Evolutionary conservation across 768 basidiomycete species (phyloP), one percentile per base, ranked within the genome.

Genomic region (Phlebiopsis gigantea): DNA sequence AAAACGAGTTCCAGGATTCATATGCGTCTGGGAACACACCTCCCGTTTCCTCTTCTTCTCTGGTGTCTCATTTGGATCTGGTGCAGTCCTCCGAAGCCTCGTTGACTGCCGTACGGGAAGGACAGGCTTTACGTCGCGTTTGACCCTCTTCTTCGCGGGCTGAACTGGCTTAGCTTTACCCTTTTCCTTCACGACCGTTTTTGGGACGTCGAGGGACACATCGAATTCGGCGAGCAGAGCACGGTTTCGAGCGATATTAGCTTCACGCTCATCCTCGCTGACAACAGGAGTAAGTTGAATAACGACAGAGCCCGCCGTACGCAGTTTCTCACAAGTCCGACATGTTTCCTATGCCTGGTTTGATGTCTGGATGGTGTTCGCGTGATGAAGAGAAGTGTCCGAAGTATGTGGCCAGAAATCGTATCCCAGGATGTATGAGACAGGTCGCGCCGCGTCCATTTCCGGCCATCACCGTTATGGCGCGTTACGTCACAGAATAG

Each of bases 171-270:
- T 88, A 4, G 80, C 80, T 59, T 72, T 78, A 4, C 67, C 54
- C 58, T 74, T 76, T 7, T 70, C 57, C 26, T 70, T 61, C 55
- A 57, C 43, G 19, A 56, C 53, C 31, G 63, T 61, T 41, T 66
- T 72, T 49, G 73, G 77, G 57, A 61, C 71, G 56, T 68, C 81
- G 17, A 59, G 71, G 9, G 76, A 67, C 9, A 82, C 64, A 17
- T 88, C 82, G 17, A 93, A 79, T 64, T 89, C 71, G 61, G 88
- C 83, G 34, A 93, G 75, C 8, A 92, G 74, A 2, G 82, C 85
- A 43, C 81, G 84, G 66, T 93, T 93, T 50, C 87, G 80, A 12
- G 87, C 89, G 45, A 93, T 90, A 63, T 90, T 93, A 8, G 83
- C 85, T 66, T 88, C 84, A 19, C 90, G 84, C 62, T 90, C 86